These are phyloP conservation scores for Pythium angustatum DNA, from an alignment of 352 stramenopile genomes.

Conservation along the genomic window DNA sequence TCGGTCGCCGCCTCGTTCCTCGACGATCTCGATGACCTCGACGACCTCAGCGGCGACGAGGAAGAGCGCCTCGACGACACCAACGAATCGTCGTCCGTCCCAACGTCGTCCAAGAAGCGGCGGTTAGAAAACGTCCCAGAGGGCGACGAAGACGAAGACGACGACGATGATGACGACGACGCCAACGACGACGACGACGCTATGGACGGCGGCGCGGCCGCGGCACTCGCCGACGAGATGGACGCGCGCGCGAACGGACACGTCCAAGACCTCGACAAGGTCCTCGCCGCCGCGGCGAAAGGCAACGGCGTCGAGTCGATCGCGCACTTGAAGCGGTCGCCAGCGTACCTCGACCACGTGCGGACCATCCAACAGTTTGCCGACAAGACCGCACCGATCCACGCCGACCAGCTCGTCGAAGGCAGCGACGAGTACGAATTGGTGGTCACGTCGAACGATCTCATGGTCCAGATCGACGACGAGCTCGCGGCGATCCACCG, in stretches of 20 bases:
- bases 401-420: conserved; percentile 50
- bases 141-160: conserved; percentile 23
- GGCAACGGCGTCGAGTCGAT: conserved; percentile 58
- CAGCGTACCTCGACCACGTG: conserved; percentile 72
- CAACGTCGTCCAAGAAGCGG: conserved; percentile 23
- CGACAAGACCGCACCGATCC: conserved; percentile 34
- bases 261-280: conserved; percentile 35
- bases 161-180: conserved; percentile 32
- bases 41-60: conserved; percentile 86
- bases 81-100: background rate
- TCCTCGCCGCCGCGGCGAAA: conserved; percentile 47
- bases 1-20: conserved; percentile 89
- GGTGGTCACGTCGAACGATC: conserved; percentile 90
- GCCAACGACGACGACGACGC: conserved; percentile 25
- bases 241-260: background rate
- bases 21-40: conserved; percentile 88
- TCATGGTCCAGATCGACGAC: conserved; percentile 93
- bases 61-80: conserved; percentile 37
- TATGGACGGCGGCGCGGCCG: conserved; percentile 2
- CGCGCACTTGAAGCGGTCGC: conserved; percentile 72
- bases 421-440: conserved; percentile 78
- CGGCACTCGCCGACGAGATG: background rate
- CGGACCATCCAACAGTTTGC: conserved; percentile 64
- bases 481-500: conserved; percentile 91
- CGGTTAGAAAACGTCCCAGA: conserved; percentile 12